Conservation (phyloP, 2,329 filamentous ascomycete genomes). For the Lojkania enalia region DNA sequence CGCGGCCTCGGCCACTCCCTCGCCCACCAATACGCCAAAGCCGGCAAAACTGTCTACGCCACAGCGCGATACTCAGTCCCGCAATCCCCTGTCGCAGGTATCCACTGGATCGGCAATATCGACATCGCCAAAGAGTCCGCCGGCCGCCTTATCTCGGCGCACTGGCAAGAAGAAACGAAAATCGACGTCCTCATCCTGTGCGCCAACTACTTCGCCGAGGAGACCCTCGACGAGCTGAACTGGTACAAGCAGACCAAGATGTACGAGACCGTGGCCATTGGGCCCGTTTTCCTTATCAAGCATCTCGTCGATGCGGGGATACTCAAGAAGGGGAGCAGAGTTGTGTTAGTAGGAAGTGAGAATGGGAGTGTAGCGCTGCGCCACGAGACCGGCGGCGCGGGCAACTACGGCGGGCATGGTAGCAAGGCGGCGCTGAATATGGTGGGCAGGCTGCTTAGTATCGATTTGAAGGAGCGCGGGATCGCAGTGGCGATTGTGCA, state of each 20-base stretch:
- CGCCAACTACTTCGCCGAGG: conserved; percentile 67
- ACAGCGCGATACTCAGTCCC: conserved; percentile 17
- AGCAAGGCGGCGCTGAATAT: conserved; percentile 73
- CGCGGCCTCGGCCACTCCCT: conserved; percentile 66
- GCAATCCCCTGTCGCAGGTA: conserved; percentile 2
- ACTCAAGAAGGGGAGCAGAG: conserved; percentile 53
- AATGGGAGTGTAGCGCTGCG: conserved; percentile 68
- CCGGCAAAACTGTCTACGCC: conserved; percentile 17
- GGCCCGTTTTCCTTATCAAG: conserved; percentile 66
- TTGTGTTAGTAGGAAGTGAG: conserved; percentile 69
- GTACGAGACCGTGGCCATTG: conserved; percentile 59
- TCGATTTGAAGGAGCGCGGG: conserved; percentile 64
- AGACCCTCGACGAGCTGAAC: conserved; percentile 63
- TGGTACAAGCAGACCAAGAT: conserved; percentile 67
- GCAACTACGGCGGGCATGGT: conserved; percentile 72
- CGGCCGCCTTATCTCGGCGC: conserved; percentile 14
- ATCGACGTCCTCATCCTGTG: conserved; percentile 60
- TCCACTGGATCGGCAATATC: conserved; percentile 24
- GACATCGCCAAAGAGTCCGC: conserved; percentile 19
- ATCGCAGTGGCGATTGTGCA: conserved; percentile 68
- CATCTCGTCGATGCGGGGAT: conserved; percentile 47
- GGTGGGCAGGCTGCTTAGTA: conserved; percentile 65
- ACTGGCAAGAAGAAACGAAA: conserved; percentile 20
- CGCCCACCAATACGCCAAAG: conserved; percentile 56
- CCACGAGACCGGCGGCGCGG: conserved; percentile 68